Conservation (phyloP, 306 rosid species). For the Acacia crassicarpa region DNA sequence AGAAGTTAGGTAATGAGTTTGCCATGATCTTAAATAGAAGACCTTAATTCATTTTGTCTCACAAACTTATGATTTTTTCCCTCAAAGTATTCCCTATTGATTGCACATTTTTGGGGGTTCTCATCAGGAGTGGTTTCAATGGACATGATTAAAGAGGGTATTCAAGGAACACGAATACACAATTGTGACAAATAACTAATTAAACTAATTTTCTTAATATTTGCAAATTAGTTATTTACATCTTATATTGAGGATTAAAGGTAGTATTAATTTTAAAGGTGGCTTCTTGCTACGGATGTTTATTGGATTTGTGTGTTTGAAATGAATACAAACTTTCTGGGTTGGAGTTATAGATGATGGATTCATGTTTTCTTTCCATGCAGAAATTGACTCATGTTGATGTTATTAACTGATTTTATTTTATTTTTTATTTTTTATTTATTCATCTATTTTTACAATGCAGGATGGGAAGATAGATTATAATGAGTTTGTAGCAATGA, state of each 20-base stretch:
- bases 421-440: neutral
- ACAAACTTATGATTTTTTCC: too few species aligned
- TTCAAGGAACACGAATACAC: too few species aligned
- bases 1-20: neutral
- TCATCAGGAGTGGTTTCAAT: neutral
- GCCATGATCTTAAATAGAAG: too few species aligned
- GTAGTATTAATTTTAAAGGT: neutral
- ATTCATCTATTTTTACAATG: constrained; percentile 2
- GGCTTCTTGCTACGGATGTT: constrained; percentile 3
- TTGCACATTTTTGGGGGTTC: too few species aligned
- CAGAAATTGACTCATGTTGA: neutral
- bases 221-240: too few species aligned
- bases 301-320: neutral
- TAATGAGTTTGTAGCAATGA: constrained; percentile 96
- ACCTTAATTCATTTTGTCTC: neutral
- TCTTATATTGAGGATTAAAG: too few species aligned
- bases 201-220: too few species aligned
- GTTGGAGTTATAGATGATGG: neutral
- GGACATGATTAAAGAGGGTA: neutral
- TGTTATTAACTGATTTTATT: neutral
- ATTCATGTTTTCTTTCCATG: neutral
- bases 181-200: neutral
- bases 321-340: neutral
- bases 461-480: constrained; percentile 98
- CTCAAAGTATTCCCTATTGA: neutral